A percentile compares a stretch with the other conserved stretches of the same genome.
These are phyloP conservation scores for Diaporthe longicolla DNA, from an alignment of 2,329 filamentous ascomycete species.

Conservation along the genomic window DNA sequence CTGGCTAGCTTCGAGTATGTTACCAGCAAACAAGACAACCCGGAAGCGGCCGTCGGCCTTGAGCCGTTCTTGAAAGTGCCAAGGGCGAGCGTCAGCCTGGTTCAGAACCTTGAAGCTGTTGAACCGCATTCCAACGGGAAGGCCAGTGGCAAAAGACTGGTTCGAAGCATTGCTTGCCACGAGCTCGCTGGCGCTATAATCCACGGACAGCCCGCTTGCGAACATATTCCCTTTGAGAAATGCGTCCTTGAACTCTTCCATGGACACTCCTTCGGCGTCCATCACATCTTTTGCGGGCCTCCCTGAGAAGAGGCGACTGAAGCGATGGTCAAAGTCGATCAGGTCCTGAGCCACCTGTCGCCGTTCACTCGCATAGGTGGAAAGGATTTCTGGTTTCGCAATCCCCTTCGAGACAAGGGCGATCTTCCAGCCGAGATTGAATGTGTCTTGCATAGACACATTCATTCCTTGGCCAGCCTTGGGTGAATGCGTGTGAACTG, in stretches of 20 bases:
- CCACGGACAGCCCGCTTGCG: conserved; percentile 60
- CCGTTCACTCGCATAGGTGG: conserved; percentile 67
- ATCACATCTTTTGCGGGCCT: conserved; percentile 71
- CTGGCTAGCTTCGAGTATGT: conserved; percentile 62
- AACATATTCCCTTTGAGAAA: conserved; percentile 74
- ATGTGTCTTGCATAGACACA: conserved; percentile 76
- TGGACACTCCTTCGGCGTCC: conserved; percentile 72
- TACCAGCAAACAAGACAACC: conserved; percentile 72
- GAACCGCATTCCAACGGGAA: conserved; percentile 69
- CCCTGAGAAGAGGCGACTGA: conserved; percentile 69
- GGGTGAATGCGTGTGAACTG: conserved; percentile 68
- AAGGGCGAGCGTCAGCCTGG: conserved; percentile 68
- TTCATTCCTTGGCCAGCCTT: conserved; percentile 83
- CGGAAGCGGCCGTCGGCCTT: conserved; percentile 69
- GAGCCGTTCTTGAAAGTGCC: conserved; percentile 70
- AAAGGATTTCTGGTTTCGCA: conserved; percentile 58
- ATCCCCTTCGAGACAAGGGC: conserved; percentile 61
- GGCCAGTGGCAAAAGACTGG: conserved; percentile 59
- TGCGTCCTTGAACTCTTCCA: conserved; percentile 73
- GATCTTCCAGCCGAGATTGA: conserved; percentile 72
- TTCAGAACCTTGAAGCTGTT: conserved; percentile 71
- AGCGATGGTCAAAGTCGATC: conserved; percentile 74
- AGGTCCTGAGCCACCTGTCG: conserved; percentile 74
- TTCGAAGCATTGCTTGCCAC: conserved; percentile 62
- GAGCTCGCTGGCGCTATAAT: conserved; percentile 70